phyloP scores from a whole-genome alignment of 2,329 filamentous ascomycete species.

The Trichophyton verrucosum region DNA sequence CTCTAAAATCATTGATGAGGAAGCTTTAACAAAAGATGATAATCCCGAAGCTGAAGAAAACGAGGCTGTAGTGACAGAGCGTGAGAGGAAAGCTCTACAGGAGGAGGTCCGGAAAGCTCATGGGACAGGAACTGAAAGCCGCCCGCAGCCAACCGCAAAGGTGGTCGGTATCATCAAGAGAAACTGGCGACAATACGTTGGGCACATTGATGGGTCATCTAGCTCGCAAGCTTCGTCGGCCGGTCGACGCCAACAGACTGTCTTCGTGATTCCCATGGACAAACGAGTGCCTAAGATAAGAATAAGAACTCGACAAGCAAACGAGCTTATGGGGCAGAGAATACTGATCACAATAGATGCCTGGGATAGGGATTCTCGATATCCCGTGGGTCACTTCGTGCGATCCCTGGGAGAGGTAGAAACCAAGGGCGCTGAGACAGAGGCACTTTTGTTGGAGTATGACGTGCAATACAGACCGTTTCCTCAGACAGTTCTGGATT shows the following conservation, averaged over 20 bases:
- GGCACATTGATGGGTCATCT: conserved; percentile 81
- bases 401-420: conserved; percentile 86
- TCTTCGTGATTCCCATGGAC: conserved; percentile 96
- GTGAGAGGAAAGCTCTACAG: conserved; percentile 73
- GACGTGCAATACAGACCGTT: conserved; percentile 97
- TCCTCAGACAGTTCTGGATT: conserved; percentile 88
- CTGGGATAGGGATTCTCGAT: conserved; percentile 87
- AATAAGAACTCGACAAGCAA: conserved; percentile 78
- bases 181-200: conserved; percentile 97
- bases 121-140: conserved; percentile 59
- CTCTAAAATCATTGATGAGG: conserved; percentile 90
- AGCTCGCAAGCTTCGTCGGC: conserved; percentile 60
- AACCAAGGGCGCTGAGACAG: conserved; percentile 94
- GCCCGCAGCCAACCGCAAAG: conserved; percentile 77
- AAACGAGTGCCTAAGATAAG: conserved; percentile 95
- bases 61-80: conserved; percentile 71
- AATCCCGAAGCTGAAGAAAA: conserved; percentile 72
- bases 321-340: conserved; percentile 78
- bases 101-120: conserved; percentile 84
- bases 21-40: conserved; percentile 80
- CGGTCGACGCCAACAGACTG: conserved; percentile 74
- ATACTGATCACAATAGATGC: conserved; percentile 87
- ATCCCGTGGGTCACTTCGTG: conserved; percentile 87
- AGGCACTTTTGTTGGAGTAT: conserved; percentile 84
- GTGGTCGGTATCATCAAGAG: conserved; percentile 88